Evolutionary conservation across 139 green algal genomes (phyloP).

Genomic region (Tetraselmis striata): DNA sequence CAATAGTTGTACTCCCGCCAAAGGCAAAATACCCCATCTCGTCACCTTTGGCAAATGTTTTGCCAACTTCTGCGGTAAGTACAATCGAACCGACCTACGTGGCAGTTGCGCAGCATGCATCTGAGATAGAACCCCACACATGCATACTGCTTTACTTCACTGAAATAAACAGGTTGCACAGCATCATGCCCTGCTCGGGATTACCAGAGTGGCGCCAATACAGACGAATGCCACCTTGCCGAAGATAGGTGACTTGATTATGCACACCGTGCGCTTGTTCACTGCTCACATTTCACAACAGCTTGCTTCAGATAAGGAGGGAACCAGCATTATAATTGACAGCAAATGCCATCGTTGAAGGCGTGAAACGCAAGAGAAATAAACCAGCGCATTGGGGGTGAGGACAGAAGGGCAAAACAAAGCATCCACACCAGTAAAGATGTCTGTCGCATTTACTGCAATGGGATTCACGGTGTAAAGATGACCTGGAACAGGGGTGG

Average conservation of each 20-base stretch:
- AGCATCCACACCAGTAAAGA: not conserved
- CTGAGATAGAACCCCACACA: not conserved
- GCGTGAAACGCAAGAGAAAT: not conserved
- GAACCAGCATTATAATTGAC: too few relatives aligned
- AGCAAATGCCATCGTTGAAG: too few relatives aligned
- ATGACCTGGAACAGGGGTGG: conserved; percentile 24
- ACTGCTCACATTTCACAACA: not conserved
- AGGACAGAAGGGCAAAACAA: not conserved
- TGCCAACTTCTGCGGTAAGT: conserved; percentile 14
- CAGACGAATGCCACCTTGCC: conserved; percentile 35
- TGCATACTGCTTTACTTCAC: not conserved
- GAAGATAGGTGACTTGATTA: conserved; percentile 20
- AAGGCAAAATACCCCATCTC: conserved; percentile 55
- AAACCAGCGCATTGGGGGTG: not conserved
- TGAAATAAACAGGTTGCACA: not conserved
- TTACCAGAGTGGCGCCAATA: conserved; percentile 35
- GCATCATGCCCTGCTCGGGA: not conserved
- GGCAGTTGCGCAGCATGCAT: too few relatives aligned
- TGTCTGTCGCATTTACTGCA: conserved; percentile 24
- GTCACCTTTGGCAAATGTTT: conserved; percentile 22
- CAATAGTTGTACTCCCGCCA: conserved; percentile 36
- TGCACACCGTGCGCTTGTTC: conserved; percentile 41
- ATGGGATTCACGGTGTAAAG: conserved; percentile 41
- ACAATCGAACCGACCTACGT: conserved; percentile 13
- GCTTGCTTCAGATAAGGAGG: too few relatives aligned